phyloP scores from a whole-genome alignment of 2,329 filamentous ascomycete species.

The Pseudogymnoascus sp. region DNA sequence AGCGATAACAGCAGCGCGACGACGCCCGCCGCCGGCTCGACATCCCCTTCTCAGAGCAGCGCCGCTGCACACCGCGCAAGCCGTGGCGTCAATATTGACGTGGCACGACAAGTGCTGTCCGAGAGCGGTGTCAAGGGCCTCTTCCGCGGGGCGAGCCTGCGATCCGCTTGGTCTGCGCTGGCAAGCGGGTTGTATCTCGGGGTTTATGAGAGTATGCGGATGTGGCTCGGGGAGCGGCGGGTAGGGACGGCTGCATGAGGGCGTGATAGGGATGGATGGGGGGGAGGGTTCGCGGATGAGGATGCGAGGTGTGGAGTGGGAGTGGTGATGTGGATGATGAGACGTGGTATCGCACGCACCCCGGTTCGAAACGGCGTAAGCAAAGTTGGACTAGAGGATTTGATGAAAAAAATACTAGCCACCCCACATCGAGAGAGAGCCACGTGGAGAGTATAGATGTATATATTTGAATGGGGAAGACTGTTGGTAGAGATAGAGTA shows the following conservation, averaged over 20 bases:
- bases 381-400: background rate
- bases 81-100: constrained; percentile 36
- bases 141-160: constrained; percentile 67
- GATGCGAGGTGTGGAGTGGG: background rate
- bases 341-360: background rate
- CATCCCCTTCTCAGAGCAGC: constrained; percentile 20
- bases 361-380: background rate
- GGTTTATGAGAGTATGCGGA: constrained; percentile 73
- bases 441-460: background rate
- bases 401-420: background rate
- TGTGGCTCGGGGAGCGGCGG: constrained; percentile 40
- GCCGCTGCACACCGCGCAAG: constrained; percentile 12
- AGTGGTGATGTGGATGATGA: background rate
- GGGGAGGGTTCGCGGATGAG: background rate
- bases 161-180: constrained; percentile 72
- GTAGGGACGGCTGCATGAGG: background rate
- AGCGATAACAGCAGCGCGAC: constrained; percentile 13
- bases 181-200: constrained; percentile 80
- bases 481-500: background rate
- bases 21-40: background rate
- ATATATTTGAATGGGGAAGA: background rate
- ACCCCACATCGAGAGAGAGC: background rate
- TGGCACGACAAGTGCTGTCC: constrained; percentile 56
- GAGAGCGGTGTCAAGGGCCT: constrained; percentile 65
- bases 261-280: background rate